Evolutionary conservation across 1,139 yeast genomes (phyloP), one percentile per base, ranked within the genome.

Genomic region (Suhomyces guaymorum): DNA sequence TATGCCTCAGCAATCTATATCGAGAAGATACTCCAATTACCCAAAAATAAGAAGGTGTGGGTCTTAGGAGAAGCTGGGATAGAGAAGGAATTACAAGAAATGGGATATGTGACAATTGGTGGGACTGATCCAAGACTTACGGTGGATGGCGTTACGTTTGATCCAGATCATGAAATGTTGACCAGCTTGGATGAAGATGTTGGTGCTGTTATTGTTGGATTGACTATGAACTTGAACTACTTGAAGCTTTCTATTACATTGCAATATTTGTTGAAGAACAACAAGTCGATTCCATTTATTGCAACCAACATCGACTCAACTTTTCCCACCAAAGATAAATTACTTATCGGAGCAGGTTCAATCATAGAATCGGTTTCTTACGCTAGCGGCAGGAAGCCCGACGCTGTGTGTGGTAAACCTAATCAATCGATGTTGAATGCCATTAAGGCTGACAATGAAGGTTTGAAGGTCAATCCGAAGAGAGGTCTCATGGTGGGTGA

Each of bases 221-320:
- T 92, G 41, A 90, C 89, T 44, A 66, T 80, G 17, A 75, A 76
- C 33, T 59, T 90, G 46, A 89, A 86, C 59, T 92, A 92, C 57
- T 78, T 84, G 54, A 85, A 88, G 59, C 65, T 89, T 34, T 84
- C 96, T 3, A 69, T 80, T 21, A 87, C 97, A 4, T 71, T 90
- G 66, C 89, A 87, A 52, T 90, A 92, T 51, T 68, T 92, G 34
- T 51, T 70, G 37, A 62, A 68, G 38, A 75, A 74, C 45, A 73
- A 83, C 46, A 80, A 82, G 33, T 69, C 76, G 2, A 70, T 88
- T 5, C 77, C 84, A 24, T 92, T 89, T 57, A 71, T 94, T 46
- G 97, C 97, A 18, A 92, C 98, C n/a, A 92, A 92, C 57, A 84
- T 85, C 30, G 98, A 92, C 57, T 84, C 96, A 1, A 92, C 98